Evolutionary conservation across 352 stramenopile genomes (phyloP), one percentile per base, ranked within the genome.

Genomic region (Albugo laibachii): DNA sequence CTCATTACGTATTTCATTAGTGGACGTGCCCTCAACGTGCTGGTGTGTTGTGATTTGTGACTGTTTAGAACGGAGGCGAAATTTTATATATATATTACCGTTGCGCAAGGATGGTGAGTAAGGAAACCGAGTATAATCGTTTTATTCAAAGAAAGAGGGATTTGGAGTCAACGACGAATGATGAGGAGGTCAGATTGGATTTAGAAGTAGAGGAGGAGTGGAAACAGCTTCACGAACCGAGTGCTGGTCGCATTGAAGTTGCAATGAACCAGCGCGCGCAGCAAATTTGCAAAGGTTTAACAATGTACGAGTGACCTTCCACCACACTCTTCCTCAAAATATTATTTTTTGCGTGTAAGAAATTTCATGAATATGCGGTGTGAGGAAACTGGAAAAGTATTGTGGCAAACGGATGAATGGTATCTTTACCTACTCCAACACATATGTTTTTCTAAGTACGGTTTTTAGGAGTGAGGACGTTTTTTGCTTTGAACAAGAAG

Each of bases 301-400:
- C 56, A 47, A 91, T 91, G 74, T 89, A 46, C 50, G 47, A 12
- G 12, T 8, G 11, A 31, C 36, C 13, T 53, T 5, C 41, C 44
- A 31, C n/a, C 21, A 47, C 14, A 27, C 34, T 42, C 18, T 14
- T 37, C 5, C 14, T 12, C 40, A 11, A 16, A 16, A 16, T 34
- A n/a, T 14, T 47, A 15, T 1, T 55, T 44, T 36, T 43, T 16
- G 2, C 36, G 34, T 20, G 18, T 19, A 46, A 92, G 75, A 47
- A 92, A 92, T 50, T 63, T 84, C 56, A 92, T 92, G 78, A 92
- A 87, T 54, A 92, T 92, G 78, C 63, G 78, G 34, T 86, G 75
- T 19, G 78, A 59, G 13, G 73, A 87, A 36, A 80, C 75, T 4
- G 78, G 78, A 39, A 71, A 66, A 57, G 52, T 92, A 40, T 59